These are phyloP conservation scores for Paecilomyces dactylethromorphus DNA, from an alignment of 2,329 filamentous ascomycete species.

Conservation along the genomic window DNA sequence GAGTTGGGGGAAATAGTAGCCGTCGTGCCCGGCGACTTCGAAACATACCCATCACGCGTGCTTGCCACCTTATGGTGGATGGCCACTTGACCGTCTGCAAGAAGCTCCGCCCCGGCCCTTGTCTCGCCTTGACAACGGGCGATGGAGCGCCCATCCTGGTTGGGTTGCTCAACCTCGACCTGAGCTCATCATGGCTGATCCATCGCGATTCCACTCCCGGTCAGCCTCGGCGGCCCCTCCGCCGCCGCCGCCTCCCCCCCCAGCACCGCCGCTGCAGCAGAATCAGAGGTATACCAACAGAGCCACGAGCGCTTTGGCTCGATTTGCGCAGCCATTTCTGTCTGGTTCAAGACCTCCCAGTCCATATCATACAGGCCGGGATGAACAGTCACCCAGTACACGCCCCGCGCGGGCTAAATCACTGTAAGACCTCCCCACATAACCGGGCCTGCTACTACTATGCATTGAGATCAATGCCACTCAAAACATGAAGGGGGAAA, in stretches of 20 bases:
- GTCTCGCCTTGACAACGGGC: slow-evolving; percentile 3
- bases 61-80: not conserved
- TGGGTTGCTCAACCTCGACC: slow-evolving; percentile 9
- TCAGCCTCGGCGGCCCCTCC: slow-evolving; percentile 19
- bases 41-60: slow-evolving; percentile 1
- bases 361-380: slow-evolving; percentile 38
- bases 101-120: slow-evolving; percentile 1
- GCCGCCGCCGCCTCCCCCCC: slow-evolving; percentile 23
- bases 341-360: slow-evolving; percentile 49
- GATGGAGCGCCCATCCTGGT: slow-evolving; percentile 13
- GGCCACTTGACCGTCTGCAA: not conserved
- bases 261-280: slow-evolving; percentile 28
- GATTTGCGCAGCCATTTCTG: slow-evolving; percentile 50
- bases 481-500: not conserved
- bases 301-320: slow-evolving; percentile 42
- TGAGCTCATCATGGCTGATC: slow-evolving; percentile 23
- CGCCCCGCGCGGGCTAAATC: slow-evolving; percentile 31
- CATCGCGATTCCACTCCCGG: slow-evolving; percentile 14
- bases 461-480: not conserved
- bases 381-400: slow-evolving; percentile 19
- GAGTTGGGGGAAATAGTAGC: not conserved
- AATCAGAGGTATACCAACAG: slow-evolving; percentile 36
- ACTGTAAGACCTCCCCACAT: slow-evolving; percentile 24
- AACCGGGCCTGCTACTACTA: slow-evolving; percentile 1
- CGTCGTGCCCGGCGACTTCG: not conserved